phyloP scores from a whole-genome alignment of 208 protist species.

The Acanthamoeba lenticulata region DNA sequence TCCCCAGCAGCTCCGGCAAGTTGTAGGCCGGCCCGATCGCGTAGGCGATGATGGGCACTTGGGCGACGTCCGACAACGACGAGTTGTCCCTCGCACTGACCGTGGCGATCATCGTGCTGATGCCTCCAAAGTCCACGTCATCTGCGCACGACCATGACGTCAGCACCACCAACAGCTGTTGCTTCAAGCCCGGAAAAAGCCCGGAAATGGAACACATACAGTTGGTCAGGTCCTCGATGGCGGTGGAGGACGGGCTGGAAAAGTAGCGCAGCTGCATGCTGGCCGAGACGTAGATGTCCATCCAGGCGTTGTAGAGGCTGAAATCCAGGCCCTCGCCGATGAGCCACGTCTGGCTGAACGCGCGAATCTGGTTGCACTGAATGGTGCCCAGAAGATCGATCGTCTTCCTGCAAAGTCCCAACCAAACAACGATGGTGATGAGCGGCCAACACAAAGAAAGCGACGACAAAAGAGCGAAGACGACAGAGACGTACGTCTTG shows the following conservation, averaged over 20 bases:
- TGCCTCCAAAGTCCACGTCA: constrained; percentile 42
- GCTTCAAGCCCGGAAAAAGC: too few relatives aligned
- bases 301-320: constrained; percentile 13
- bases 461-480: not conserved
- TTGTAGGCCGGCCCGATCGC: constrained; percentile 4
- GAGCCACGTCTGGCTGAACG: constrained; percentile 13
- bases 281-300: not conserved
- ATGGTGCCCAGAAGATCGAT: constrained; percentile 1
- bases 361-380: not conserved
- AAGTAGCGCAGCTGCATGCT: not conserved
- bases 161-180: too few relatives aligned
- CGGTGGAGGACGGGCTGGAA: not conserved
- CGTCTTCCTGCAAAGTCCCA: not conserved
- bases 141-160: not conserved
- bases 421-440: not conserved
- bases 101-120: not conserved
- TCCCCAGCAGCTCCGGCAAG: not conserved
- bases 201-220: not conserved
- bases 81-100: not conserved
- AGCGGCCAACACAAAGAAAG: not conserved
- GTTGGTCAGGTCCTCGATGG: not conserved
- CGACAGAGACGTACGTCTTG: not conserved
- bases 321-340: constrained; percentile 7
- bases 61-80: not conserved
- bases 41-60: not conserved